These are phyloP conservation scores for Hordeum marinum DNA, from an alignment of 176 grass and related monocot genomes.

Conservation along the genomic window DNA sequence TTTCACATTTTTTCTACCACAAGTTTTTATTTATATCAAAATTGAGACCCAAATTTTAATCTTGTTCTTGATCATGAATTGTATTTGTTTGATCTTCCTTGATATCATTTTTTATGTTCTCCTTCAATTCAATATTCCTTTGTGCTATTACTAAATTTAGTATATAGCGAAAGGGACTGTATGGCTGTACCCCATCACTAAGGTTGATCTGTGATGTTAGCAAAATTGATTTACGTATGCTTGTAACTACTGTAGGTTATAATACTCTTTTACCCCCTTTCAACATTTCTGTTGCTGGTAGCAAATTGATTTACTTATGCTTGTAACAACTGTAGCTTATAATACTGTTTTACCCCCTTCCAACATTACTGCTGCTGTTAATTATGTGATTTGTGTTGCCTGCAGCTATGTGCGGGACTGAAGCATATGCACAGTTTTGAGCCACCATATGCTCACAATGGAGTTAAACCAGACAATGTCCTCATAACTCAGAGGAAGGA, in stretches of 20 bases:
- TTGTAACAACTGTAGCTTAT: not conserved
- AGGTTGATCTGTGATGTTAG: not conserved
- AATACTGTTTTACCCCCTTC: not conserved
- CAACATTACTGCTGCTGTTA: not conserved
- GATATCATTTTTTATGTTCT: not conserved
- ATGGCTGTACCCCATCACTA: not conserved
- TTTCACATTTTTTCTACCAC: not conserved
- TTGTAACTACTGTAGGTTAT: not conserved
- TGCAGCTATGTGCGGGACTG: constrained; percentile 78
- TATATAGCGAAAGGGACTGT: not conserved
- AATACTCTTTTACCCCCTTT: not conserved
- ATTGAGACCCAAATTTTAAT: not conserved
- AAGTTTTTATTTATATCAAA: not conserved
- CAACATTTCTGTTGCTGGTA: not conserved
- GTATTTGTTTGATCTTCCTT: not conserved
- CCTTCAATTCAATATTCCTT: not conserved
- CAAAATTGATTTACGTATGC: not conserved
- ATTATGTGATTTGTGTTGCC: constrained; percentile 9
- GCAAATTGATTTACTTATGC: not conserved
- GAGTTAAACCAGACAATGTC: constrained; percentile 78
- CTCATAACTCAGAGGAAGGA: constrained; percentile 70
- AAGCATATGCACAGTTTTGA: constrained; percentile 94
- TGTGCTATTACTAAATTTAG: not conserved
- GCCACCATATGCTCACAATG: constrained; percentile 81
- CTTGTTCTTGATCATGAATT: not conserved